phyloP scores from a whole-genome alignment of 805 yeast genomes.

The Saccharomycopsis sp. region DNA sequence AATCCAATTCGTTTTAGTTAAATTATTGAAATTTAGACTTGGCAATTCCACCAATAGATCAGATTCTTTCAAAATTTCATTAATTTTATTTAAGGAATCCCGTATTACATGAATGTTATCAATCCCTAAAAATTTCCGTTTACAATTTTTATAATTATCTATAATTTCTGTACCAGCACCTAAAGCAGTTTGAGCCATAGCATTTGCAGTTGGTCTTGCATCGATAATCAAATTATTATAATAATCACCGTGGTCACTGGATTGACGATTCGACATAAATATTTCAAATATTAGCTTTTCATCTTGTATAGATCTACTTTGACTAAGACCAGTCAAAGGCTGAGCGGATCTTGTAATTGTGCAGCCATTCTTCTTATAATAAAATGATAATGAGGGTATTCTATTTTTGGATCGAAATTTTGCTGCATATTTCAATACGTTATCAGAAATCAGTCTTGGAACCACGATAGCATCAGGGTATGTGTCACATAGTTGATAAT shows the following conservation, averaged over 20 bases:
- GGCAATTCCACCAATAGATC: slow-evolving; percentile 47
- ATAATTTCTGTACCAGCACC: slow-evolving; percentile 98
- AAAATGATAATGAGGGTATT: slow-evolving; percentile 76
- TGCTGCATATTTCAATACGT: slow-evolving; percentile 73
- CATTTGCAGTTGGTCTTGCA: slow-evolving; percentile 88
- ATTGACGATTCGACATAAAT: slow-evolving; percentile 47
- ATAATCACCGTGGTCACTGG: slow-evolving; percentile 6
- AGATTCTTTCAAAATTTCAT: slow-evolving; percentile 56
- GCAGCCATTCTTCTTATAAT: slow-evolving; percentile 60
- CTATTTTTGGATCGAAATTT: slow-evolving; percentile 81
- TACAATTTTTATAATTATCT: slow-evolving; percentile 67
- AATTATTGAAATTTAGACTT: slow-evolving; percentile 42
- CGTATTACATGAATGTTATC: slow-evolving; percentile 96
- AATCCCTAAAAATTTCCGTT: slow-evolving; percentile 76
- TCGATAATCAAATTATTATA: slow-evolving; percentile 72
- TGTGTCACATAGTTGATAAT: slow-evolving; percentile 62
- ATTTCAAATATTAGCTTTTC: slow-evolving; percentile 74
- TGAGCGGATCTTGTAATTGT: slow-evolving; percentile 87
- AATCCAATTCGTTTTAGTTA: slow-evolving; percentile 73
- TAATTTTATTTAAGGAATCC: slow-evolving; percentile 63
- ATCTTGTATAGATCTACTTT: slow-evolving; percentile 84
- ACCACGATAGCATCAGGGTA: slow-evolving; percentile 67
- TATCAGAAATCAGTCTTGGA: slow-evolving; percentile 75
- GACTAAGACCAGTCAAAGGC: slow-evolving; percentile 87
- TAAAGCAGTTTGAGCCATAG: slow-evolving; percentile 91